These are phyloP conservation scores for Neonectria punicea DNA, from an alignment of 2,329 filamentous ascomycete genomes.

Conservation along the genomic window DNA sequence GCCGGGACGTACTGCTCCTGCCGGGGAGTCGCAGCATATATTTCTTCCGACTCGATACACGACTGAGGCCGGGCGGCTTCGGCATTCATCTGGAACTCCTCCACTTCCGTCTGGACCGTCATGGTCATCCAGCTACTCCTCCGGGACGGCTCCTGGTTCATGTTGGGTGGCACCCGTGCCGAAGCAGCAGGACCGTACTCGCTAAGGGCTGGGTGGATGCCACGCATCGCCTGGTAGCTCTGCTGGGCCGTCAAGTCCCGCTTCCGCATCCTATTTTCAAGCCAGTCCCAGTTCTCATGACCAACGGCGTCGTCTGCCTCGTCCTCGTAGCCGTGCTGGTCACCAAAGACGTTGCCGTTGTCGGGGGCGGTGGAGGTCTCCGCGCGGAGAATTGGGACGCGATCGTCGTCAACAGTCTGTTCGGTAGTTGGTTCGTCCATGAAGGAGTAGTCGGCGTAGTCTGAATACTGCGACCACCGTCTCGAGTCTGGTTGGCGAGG, in stretches of 20 bases:
- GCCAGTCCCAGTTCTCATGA: conserved; percentile 30
- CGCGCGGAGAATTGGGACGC: not conserved
- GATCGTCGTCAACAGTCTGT: not conserved
- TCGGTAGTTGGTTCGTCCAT: not conserved
- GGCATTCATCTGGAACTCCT: not conserved
- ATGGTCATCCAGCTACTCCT: conserved; percentile 16
- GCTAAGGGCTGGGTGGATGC: conserved; percentile 34
- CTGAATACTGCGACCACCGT: not conserved
- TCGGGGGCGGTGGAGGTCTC: not conserved
- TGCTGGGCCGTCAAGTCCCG: conserved; percentile 24
- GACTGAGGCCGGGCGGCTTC: not conserved
- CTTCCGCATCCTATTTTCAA: conserved; percentile 22
- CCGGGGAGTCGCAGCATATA: not conserved
- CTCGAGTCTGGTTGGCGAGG: not conserved
- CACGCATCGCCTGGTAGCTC: conserved; percentile 20
- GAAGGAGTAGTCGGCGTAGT: not conserved
- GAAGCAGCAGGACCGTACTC: conserved; percentile 26
- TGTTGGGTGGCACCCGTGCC: not conserved
- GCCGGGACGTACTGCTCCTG: not conserved
- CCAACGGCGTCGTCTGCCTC: conserved; percentile 11
- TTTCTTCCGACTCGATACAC: not conserved
- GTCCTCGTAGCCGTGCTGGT: not conserved
- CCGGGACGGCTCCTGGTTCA: too few relatives aligned
- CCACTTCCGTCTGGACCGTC: not conserved
- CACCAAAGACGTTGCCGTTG: too few relatives aligned